Base-by-base conservation (phyloP, 345 rosid species). In the Salix brachista region DNA sequence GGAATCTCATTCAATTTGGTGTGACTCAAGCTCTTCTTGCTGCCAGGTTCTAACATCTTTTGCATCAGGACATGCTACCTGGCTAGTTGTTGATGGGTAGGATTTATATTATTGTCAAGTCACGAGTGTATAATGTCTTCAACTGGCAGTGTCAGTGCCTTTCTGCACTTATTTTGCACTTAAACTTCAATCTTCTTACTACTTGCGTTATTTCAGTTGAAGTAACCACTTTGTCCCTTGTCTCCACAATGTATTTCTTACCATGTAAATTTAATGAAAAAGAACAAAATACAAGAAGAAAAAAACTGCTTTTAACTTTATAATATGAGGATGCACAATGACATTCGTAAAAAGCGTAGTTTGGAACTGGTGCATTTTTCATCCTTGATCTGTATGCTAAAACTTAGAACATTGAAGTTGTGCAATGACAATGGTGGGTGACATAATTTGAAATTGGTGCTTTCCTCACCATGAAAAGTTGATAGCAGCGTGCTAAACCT, bases 11-110 rank as follows among this genome's bases (percentile, higher is more conserved):
- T 52, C 62, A 18, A 61, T 60, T 74, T 75, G 69, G 11, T 60
- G 25, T 79, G 10, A 84, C 68, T 67, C 41, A 52, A 65, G 13
- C 44, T 65, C 44, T 76, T 85, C 61, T 74, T 48, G 66, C 79
- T 87, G 67, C 71, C 87, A 94, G 98, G 98, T 96, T 78, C 94
- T 96, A 79, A 94, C 98, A 21, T 96, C 99, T 67, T 96, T 96
- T 87, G 97, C 99, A 46, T 90, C 97, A 79, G 99, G 99, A 18
- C 99, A 98, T 62, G 92, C 99, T 26, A 94, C 99, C 69, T 90
- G 97, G n/a, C 84, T 96, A 69, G 99, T 96, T 77, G 98, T 96
- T 78, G 99, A 96, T 84, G 81, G 97, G 97, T 94, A 84, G 64
- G 84, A 18, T 61, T 41, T 73, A 34, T 80, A 10, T 79, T 23